Evolutionary conservation across 192 early-diverging fungal species (phyloP), one percentile per base, ranked within the genome.

Genomic region (Coemansia sp.): DNA sequence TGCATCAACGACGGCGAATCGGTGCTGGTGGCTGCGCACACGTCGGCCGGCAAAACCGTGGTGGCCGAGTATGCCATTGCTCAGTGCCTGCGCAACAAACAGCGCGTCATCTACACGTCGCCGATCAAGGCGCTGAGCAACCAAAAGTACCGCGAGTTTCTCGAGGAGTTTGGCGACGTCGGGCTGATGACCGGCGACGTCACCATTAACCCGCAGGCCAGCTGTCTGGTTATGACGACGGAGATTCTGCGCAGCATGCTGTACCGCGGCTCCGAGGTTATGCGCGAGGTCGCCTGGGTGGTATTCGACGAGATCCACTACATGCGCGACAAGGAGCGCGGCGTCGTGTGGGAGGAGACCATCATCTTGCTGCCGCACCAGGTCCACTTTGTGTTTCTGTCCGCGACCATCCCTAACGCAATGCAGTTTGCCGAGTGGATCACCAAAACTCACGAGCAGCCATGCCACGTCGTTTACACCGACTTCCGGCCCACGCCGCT

Each of bases 351-450:
- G 96, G 96, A 98, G 68, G 96, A 98, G 79, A 95, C 94, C 0
- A 85, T 98, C 39, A 97, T 98, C 56, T 70, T 98, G 60, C 60
- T 98, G 42, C 96, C 96, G 29, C 87, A 91, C 61, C 87, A 90
- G 35, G 92, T 95, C 23, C 88, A 87, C 47, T 90, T 87, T 75
- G 94, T 94, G 22, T 95, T 98, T 60, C 81, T 98, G 40, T 98
- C 96, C 5, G 96, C 94, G 31, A 98, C 96, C 9, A 98, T 98
- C 59, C 96, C 96, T 25, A 98, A 98, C 53, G 93, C 96, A 8
- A 90, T 95, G 86, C 89, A 98, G 66, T 98, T 98, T 81, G 94
- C 96, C 21, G 89, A 97, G 79, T 98, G 96, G 96, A 95, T 98
- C 56, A 88, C 87, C 58, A 91, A 89, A 57, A 88, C 91, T 25